Evolutionary conservation across 495 filamentous ascomycete genomes (phyloP).

Genomic region (Haplographium delicatum): DNA sequence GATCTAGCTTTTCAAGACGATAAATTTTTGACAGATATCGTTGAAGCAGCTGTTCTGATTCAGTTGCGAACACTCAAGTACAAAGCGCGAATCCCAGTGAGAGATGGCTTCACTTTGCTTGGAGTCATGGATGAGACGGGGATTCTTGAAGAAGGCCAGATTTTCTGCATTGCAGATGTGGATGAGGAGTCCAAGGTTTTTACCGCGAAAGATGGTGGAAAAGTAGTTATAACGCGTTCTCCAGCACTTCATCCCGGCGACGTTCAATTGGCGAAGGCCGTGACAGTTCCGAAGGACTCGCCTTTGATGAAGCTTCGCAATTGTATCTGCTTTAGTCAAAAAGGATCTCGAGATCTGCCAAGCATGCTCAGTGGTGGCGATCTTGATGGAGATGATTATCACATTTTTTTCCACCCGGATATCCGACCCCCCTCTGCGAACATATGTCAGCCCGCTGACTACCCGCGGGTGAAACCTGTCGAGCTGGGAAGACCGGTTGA

Average conservation of each 20-base stretch:
- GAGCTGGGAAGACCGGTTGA: slow-evolving; percentile 50
- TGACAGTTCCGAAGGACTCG: slow-evolving; percentile 47
- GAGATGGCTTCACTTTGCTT: slow-evolving; percentile 47
- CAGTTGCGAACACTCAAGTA: slow-evolving; percentile 69
- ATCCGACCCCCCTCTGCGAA: slow-evolving; percentile 37
- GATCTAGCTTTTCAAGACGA: slow-evolving; percentile 59
- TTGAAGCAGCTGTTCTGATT: slow-evolving; percentile 59
- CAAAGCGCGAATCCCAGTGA: slow-evolving; percentile 63
- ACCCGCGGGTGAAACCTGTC: slow-evolving; percentile 47
- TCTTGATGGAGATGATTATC: slow-evolving; percentile 73
- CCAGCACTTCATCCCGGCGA: slow-evolving; percentile 78
- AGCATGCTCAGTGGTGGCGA: slow-evolving; percentile 74
- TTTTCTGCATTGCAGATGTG: slow-evolving; percentile 40
- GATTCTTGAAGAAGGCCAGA: slow-evolving; percentile 56
- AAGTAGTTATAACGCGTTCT: slow-evolving; percentile 58
- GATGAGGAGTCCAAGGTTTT: slow-evolving; percentile 25
- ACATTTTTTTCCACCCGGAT: slow-evolving; percentile 59
- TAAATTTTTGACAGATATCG: slow-evolving; percentile 53
- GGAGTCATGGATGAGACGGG: slow-evolving; percentile 81
- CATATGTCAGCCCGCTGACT: slow-evolving; percentile 57
- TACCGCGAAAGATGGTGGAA: slow-evolving; percentile 16
- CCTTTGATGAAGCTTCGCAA: slow-evolving; percentile 57
- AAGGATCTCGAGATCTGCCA: slow-evolving; percentile 65
- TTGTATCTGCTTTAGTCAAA: slow-evolving; percentile 66
- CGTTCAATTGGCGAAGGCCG: slow-evolving; percentile 55